Percentiles rank a stretch among this genome's conserved stretches.
phyloP scores from a whole-genome alignment of 345 rosid genomes.

The Psidium guajava region DNA sequence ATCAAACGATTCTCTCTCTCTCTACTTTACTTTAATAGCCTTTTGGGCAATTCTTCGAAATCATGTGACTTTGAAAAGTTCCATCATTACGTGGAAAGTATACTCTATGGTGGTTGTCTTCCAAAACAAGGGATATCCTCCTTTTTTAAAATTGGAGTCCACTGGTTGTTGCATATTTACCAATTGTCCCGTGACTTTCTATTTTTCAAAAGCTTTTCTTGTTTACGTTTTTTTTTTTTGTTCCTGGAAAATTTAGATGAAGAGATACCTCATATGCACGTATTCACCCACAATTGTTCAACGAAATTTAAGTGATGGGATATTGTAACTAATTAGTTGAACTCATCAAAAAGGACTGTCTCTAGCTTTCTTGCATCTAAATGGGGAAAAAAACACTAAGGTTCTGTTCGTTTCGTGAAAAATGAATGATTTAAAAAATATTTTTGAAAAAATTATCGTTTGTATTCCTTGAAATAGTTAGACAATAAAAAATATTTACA shows the following conservation, averaged over 20 bases:
- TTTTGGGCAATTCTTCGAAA: constrained; percentile 19
- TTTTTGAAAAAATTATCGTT: too few species aligned
- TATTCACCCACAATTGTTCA: neutral
- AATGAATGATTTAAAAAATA: too few species aligned
- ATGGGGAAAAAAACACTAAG: neutral
- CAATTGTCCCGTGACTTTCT: neutral
- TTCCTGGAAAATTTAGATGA: neutral
- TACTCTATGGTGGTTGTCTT: neutral
- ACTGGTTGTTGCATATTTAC: neutral
- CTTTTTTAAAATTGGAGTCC: constrained; percentile 12
- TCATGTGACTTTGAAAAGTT: constrained; percentile 34
- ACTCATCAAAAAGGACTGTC: neutral
- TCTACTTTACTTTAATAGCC: neutral
- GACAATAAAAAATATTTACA: too few species aligned
- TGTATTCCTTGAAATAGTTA: too few species aligned
- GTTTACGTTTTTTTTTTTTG: neutral
- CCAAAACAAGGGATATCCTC: neutral
- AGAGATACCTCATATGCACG: neutral
- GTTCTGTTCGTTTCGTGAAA: too few species aligned
- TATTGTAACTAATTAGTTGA: neutral
- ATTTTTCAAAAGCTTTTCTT: neutral
- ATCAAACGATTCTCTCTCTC: neutral
- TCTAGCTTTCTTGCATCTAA: neutral
- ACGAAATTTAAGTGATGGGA: neutral
- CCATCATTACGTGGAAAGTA: constrained; percentile 28